phyloP scores from a whole-genome alignment of 768 basidiomycete genomes.

The Suillus luteus region DNA sequence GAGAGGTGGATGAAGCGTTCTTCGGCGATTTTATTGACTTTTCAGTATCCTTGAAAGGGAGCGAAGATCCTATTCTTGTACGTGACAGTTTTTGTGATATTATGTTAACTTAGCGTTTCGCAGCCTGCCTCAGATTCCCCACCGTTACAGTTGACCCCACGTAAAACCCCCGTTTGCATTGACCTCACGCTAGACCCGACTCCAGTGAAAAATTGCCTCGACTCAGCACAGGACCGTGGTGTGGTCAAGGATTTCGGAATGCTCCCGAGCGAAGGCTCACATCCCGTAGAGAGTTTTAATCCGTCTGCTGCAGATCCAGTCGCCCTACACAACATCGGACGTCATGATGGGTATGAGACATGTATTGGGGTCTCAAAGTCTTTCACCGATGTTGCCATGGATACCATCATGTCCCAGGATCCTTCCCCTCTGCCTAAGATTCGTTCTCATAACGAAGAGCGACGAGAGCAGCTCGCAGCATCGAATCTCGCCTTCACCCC shows the following conservation, averaged over 20 bases:
- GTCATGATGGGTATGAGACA: neutral
- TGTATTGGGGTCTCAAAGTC: neutral
- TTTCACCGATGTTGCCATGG: neutral
- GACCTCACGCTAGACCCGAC: slow-evolving; percentile 45
- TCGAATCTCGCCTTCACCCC: too few species aligned
- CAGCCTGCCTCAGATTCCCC: slow-evolving; percentile 14
- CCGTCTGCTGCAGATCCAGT: neutral
- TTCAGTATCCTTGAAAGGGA: slow-evolving; percentile 11
- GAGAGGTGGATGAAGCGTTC: neutral
- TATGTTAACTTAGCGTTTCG: slow-evolving; percentile 9
- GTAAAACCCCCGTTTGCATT: slow-evolving; percentile 36
- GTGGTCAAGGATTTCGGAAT: neutral
- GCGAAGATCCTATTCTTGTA: slow-evolving; percentile 5
- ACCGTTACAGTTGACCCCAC: slow-evolving; percentile 19
- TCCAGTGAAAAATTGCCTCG: slow-evolving; percentile 18
- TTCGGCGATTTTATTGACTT: slow-evolving; percentile 9
- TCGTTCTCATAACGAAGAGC: neutral
- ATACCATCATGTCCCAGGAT: neutral
- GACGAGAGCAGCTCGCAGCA: neutral
- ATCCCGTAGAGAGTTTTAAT: neutral
- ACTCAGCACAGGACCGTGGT: neutral
- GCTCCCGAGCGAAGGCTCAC: neutral
- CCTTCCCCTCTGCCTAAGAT: neutral
- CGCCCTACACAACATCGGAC: neutral
- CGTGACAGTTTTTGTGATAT: neutral